Evolutionary conservation across 2,329 filamentous ascomycete genomes (phyloP).

Genomic region (Alternaria brassicae): DNA sequence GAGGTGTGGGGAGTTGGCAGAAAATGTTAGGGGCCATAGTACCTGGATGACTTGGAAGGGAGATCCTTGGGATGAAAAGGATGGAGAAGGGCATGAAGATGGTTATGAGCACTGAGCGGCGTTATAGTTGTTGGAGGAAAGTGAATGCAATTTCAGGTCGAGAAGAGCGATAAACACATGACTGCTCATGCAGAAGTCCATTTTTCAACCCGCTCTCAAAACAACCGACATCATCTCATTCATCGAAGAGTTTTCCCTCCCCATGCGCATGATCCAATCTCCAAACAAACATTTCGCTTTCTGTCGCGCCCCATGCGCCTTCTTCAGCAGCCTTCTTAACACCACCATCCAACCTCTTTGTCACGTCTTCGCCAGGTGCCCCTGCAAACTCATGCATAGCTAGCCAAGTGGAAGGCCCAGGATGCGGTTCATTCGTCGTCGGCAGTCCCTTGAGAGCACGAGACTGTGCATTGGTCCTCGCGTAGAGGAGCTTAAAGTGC

Average conservation of each 20-base stretch:
- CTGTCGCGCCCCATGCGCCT: not conserved
- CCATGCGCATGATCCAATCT: slow-evolving; percentile 6
- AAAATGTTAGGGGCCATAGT: slow-evolving; percentile 32
- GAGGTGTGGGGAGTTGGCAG: slow-evolving; percentile 30
- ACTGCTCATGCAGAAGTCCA: no score
- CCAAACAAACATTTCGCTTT: slow-evolving; percentile 6
- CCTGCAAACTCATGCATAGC: slow-evolving; percentile 38
- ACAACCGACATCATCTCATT: not conserved
- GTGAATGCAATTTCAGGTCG: not conserved
- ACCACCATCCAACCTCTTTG: slow-evolving; percentile 10
- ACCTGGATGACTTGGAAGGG: slow-evolving; percentile 39
- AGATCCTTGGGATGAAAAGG: slow-evolving; percentile 24
- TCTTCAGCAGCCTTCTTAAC: not conserved
- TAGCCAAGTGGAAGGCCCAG: slow-evolving; percentile 36
- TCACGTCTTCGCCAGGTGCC: slow-evolving; percentile 15
- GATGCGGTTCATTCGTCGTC: slow-evolving; percentile 29
- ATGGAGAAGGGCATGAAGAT: slow-evolving; percentile 9
- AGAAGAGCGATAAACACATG: not conserved
- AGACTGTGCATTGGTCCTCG: slow-evolving; percentile 42
- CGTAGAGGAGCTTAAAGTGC: slow-evolving; percentile 33
- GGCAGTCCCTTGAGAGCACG: slow-evolving; percentile 38
- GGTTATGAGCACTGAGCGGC: not conserved
- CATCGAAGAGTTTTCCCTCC: slow-evolving; percentile 9
- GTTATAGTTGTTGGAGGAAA: not conserved
- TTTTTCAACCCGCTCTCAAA: no score